Evolutionary conservation across 2,329 filamentous ascomycete species (phyloP), one percentile per base, ranked within the genome.

Genomic region (Graphilbum sp.): DNA sequence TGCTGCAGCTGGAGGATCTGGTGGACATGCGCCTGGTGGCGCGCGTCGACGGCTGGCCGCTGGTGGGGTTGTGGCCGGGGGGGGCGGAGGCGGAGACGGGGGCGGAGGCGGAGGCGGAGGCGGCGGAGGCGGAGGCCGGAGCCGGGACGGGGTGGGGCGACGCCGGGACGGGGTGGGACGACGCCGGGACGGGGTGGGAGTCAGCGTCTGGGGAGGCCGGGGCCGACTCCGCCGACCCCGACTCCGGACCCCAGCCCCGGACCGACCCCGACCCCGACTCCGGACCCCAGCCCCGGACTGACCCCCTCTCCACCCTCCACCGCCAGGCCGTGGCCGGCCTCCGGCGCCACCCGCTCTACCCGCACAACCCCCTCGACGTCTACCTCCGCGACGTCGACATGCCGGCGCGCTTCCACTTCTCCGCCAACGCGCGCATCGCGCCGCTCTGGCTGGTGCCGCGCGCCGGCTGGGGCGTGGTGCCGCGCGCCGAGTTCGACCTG

Each of bases 391-490:
- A 88, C 49, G 68, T 78, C 29, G 73, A 90, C 49, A 96, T 98
- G 88, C 90, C 90, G 0, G 75, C 79, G 49, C 72, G 85, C 21
- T 98, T 90, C 58, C 88, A 96, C 55, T 98, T 98, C 53, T 75
- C 75, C 3, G 74, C 79, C 16, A 95, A 93, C 52, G 66, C 79
- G 25, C 79, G 90, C 37, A 98, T 98, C 46, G 90, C 90, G 1
- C 90, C 90, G 1, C 59, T 98, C 0, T 98, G 90, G 90, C 78
- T 96, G 35, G 71, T 98, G 0, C 90, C 90, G 0, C 84, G 87
- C 54, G 73, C 86, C 0, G 90, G 90, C 10, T 98, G 87, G 84
- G 86, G 85, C 1, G 81, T 98, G 44, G 85, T 93, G 15, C 76
- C 76, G 16, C 79, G 78, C 49, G 60, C 75, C 2, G 85, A 93